phyloP scores from a whole-genome alignment of 1,284 basidiomycete species.

The Laetiporus sulphureus region DNA sequence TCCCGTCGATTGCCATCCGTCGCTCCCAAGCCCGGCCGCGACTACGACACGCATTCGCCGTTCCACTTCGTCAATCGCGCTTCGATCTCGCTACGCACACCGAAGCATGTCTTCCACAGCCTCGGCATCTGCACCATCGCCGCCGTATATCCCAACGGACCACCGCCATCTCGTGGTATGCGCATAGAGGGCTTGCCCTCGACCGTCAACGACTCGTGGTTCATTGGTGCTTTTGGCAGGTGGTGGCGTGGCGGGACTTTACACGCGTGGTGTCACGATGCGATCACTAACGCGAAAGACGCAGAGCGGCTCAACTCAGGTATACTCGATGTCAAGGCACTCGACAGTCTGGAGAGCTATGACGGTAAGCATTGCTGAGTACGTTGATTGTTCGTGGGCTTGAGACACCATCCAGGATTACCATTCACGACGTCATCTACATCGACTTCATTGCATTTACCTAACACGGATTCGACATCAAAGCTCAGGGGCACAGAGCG shows the following conservation, averaged over 20 bases:
- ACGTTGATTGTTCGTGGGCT: slow-evolving; percentile 9
- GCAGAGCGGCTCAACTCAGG: slow-evolving; percentile 71
- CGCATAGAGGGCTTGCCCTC: slow-evolving; percentile 33
- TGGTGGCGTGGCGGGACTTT: slow-evolving; percentile 80
- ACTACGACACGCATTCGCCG: slow-evolving; percentile 37
- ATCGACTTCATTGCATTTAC: slow-evolving; percentile 10
- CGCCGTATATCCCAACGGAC: slow-evolving; percentile 51
- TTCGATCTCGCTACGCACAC: slow-evolving; percentile 87
- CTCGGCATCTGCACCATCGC: slow-evolving; percentile 86
- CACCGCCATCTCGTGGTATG: slow-evolving; percentile 24
- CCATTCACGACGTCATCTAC: slow-evolving; percentile 34
- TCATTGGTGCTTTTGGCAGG: slow-evolving; percentile 79
- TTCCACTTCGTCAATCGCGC: slow-evolving; percentile 91
- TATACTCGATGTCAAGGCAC: slow-evolving; percentile 60
- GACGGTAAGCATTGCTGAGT: slow-evolving; percentile 39
- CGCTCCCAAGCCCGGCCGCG: slow-evolving; percentile 15
- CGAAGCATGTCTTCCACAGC: slow-evolving; percentile 82
- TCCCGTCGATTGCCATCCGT: slow-evolving; percentile 26
- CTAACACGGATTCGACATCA: slow-evolving; percentile 37
- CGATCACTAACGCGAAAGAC: slow-evolving; percentile 56
- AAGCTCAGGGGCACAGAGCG: slow-evolving; percentile 54
- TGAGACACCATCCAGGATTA: slow-evolving; percentile 31
- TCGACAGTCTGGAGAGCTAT: slow-evolving; percentile 57
- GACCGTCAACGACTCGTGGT: slow-evolving; percentile 72
- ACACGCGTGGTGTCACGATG: slow-evolving; percentile 65